Base-by-base conservation (phyloP, 2,329 filamentous ascomycete genomes). In the Aspergillus uvarum region DNA sequence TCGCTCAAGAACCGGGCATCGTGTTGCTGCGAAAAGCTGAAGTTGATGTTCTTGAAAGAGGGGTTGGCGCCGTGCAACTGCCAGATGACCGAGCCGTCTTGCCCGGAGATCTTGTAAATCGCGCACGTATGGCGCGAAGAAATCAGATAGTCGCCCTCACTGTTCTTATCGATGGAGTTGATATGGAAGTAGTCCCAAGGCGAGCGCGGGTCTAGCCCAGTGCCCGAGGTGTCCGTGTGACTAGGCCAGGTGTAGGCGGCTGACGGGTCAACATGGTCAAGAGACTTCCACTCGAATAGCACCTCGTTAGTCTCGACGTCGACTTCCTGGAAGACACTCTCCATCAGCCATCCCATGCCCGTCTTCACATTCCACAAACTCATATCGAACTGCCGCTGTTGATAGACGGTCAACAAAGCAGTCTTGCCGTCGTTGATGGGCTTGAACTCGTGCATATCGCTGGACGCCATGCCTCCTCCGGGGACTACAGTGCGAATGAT, bases 381-480 rank as follows among this genome's bases (percentile, higher is more conserved):
- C 72, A 83, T 74, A 59, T 83, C 81, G 65, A 81, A 78, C 55
- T 77, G 74, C 26, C 72, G 73, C 61, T 77, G 76, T 57, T 78
- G 75, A 59, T 78, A 79, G 7, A 78, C 70, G 0, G 76, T 78
- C 72, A 78, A 72, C 31, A 78, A 62, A 1, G 76, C 76, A 8
- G 70, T 71, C 57, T 72, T 74, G 48, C 81, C 80, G 54, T 77
- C 74, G 31, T 79, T 76, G 51, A 82, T 77, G 38, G 79, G 72
- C 59, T 72, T 76, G 66, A 83, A 83, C 60, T 84, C 81, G 65
- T 84, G 82, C 80, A 83, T 82, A 66, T 84, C 82, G 66, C 75
- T 77, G 24, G 76, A 76, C 6, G 74, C 70, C 70, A 76, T 76
- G 42, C 74, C 74, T 22, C 74, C 76, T 2, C 73, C 72, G 0